Base-by-base conservation (phyloP, 2,329 filamentous ascomycete genomes). In the Apiospora kogelbergensis region DNA sequence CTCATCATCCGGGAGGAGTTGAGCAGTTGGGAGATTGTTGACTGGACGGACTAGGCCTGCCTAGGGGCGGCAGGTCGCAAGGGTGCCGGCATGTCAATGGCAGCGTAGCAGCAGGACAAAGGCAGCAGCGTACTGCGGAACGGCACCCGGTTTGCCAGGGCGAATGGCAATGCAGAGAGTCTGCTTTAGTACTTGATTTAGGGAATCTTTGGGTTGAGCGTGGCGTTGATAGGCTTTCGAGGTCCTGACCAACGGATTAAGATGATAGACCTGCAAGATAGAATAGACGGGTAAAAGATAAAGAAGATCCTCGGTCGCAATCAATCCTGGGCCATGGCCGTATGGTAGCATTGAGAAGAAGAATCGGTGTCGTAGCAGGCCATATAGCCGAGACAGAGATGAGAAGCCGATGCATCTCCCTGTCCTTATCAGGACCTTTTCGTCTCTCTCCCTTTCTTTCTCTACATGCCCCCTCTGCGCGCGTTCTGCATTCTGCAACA, bases 1-100 rank as follows among this genome's bases (percentile, higher is more conserved):
- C 82, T 97, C 75, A 87, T 88, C 44, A 86, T 97, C 71, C 84
- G 85, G 30, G 90, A 95, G 75, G 87, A 86, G 22, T 88, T 86
- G 45, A 78, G 84, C 72, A 84, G 81, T 60, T 96, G 92, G 90
- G 83, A 87, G 66, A 85, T 93, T 72, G 80, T 81, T 46, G 82
- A 87, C 48, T 93, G 90, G 90, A 78, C 48, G 3, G 65, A 66
- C 24, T 57, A 69, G 65, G 46, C 33, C 22, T 33, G 46, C 6
- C 44, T 17, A 63, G 68, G 45, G 44, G 44, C 30, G 53, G 26
- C 53, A n/a, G 30, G 26, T 44, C n/a, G 41, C 63, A 65, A 20
- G 53, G 53, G 53, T 37, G 26, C 53, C 26, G 53, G n/a, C 30
- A 60, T 60, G 53, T 20, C 30, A 60, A 37, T 60, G 53, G 53